Evolutionary conservation across 2,329 filamentous ascomycete genomes (phyloP).

Genomic region (Fusarium sp.): DNA sequence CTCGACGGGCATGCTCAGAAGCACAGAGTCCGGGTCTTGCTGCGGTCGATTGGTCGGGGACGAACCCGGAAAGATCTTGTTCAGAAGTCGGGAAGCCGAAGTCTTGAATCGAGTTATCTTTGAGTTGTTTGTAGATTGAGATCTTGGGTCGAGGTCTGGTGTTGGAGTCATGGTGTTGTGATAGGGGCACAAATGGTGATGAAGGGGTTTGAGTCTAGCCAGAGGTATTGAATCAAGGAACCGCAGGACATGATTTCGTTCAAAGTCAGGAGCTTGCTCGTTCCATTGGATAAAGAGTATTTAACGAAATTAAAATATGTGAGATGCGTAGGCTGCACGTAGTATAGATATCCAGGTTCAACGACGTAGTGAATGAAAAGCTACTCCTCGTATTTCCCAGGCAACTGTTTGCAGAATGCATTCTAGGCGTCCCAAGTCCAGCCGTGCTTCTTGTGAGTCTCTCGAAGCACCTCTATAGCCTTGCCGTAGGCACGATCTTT

Average conservation of each 20-base stretch:
- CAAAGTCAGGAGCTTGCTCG: too few species aligned
- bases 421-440: slow-evolving; percentile 28
- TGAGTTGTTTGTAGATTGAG: too few species aligned
- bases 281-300: too few species aligned
- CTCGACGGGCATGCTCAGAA: slow-evolving; percentile 5
- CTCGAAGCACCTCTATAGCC: slow-evolving; percentile 29
- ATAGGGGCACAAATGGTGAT: too few species aligned
- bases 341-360: too few species aligned
- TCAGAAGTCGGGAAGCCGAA: fast-evolving
- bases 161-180: background rate
- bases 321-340: too few species aligned
- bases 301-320: too few species aligned
- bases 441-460: slow-evolving; percentile 27
- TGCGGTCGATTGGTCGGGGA: background rate
- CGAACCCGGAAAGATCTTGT: too few species aligned
- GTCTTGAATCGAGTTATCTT: background rate
- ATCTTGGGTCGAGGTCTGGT: background rate
- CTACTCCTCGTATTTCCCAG: background rate
- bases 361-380: background rate
- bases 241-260: too few species aligned
- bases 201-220: too few species aligned
- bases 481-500: slow-evolving; percentile 28
- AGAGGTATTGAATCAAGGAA: too few species aligned
- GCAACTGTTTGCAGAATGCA: background rate
- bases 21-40: background rate